Conservation (phyloP, 768 basidiomycete genomes). For the Macrolepiota dolichaula region DNA sequence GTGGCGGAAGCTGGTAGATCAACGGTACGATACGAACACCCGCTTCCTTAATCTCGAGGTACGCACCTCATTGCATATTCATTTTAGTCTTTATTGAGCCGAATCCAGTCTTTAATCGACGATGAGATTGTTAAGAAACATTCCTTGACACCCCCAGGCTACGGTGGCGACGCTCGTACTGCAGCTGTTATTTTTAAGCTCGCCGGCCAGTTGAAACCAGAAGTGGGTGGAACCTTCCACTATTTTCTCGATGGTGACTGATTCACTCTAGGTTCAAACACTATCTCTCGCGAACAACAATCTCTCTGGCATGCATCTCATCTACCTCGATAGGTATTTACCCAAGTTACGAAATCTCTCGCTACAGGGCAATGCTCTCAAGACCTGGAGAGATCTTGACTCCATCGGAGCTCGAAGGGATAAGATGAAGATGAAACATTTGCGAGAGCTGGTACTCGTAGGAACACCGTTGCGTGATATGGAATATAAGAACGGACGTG, state of each 20-base stretch:
- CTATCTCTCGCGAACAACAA: slow-evolving; percentile 83
- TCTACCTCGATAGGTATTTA: slow-evolving; percentile 66
- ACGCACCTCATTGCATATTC: slow-evolving; percentile 26
- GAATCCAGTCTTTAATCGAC: slow-evolving; percentile 65
- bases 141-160: slow-evolving; percentile 68
- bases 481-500: slow-evolving; percentile 53
- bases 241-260: slow-evolving; percentile 1
- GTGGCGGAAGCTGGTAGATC: slow-evolving; percentile 75
- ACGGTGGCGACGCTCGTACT: slow-evolving; percentile 58
- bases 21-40: slow-evolving; percentile 65
- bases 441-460: slow-evolving; percentile 69
- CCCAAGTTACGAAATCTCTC: slow-evolving; percentile 81
- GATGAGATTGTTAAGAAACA: slow-evolving; percentile 76
- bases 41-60: slow-evolving; percentile 84
- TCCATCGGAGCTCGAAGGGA: slow-evolving; percentile 56
- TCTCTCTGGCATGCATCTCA: slow-evolving; percentile 52
- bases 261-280: slow-evolving; percentile 57
- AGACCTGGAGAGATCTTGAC: slow-evolving; percentile 68
- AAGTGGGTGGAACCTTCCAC: slow-evolving; percentile 35
- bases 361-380: slow-evolving; percentile 72
- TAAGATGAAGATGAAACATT: slow-evolving; percentile 54
- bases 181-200: slow-evolving; percentile 88
- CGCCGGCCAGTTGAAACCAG: slow-evolving; percentile 73
- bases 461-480: slow-evolving; percentile 74
- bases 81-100: slow-evolving; percentile 17